phyloP scores from a whole-genome alignment of 164 flowering plant species.

The Buxus sempervirens region DNA sequence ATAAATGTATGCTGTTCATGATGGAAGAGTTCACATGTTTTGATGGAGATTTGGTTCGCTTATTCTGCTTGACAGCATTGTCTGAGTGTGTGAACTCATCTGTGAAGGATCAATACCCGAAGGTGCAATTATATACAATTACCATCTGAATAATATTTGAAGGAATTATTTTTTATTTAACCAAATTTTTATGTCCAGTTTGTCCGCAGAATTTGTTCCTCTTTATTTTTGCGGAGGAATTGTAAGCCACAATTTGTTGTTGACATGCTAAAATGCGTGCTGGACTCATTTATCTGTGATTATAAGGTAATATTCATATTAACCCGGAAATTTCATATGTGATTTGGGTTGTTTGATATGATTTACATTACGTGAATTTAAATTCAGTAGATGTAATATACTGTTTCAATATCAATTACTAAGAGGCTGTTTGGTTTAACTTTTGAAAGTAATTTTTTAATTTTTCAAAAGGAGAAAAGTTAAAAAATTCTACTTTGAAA shows the following conservation, averaged over 20 bases:
- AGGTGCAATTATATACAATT: slow-evolving; percentile 36
- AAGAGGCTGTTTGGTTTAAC: too few relatives aligned
- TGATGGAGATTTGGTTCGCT: slow-evolving; percentile 34
- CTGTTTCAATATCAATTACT: too few relatives aligned
- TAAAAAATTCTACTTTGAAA: too few relatives aligned
- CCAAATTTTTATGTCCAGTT: slow-evolving; percentile 34
- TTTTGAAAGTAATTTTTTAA: too few relatives aligned
- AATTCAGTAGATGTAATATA: too few relatives aligned
- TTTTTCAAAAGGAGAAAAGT: too few relatives aligned
- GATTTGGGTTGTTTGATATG: too few relatives aligned
- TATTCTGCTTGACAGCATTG: slow-evolving; percentile 41
- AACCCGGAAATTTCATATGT: not conserved
- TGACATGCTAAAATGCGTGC: slow-evolving; percentile 29
- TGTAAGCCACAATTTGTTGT: slow-evolving; percentile 21
- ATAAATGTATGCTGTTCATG: slow-evolving; percentile 41
- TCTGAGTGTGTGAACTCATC: slow-evolving; percentile 45
- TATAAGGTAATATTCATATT: slow-evolving; percentile 45
- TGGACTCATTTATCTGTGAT: slow-evolving; percentile 25
- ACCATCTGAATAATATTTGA: not conserved
- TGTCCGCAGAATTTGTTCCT: slow-evolving; percentile 49
- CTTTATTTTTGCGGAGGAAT: slow-evolving; percentile 33
- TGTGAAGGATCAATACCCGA: slow-evolving; percentile 41
- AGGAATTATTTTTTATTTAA: not conserved
- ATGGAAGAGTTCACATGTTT: slow-evolving; percentile 32
- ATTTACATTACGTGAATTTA: too few relatives aligned